Base-by-base conservation (phyloP, 495 filamentous ascomycete species). In the Pyrenula massariospora region DNA sequence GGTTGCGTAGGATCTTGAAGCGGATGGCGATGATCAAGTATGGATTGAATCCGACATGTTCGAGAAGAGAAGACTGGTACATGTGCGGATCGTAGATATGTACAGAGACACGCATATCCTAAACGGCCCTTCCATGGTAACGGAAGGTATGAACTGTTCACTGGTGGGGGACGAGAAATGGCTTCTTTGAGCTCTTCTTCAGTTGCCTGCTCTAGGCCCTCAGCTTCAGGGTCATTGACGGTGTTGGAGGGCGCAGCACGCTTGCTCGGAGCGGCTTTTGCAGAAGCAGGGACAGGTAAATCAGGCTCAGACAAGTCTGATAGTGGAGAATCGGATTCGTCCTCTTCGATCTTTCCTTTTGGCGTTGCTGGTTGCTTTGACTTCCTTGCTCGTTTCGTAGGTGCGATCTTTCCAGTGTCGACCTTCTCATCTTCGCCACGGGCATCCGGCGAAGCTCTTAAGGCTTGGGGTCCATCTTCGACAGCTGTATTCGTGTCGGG, bases 71-170 rank as follows among this genome's bases (percentile, higher is more conserved):
- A 97, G 10, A 96, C 83, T 0, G 92, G 83, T 15, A 89, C 88
- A 58, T 86, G 92, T 0, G 89, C 85, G 54, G 81, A 80, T 48
- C 93, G 87, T 2, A 98, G 81, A 67, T 98, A 96, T 0, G 91
- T 97, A 66, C 92, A 92, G 22, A 98, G 75, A 65, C 89, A 95
- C 22, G 91, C 89, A 77, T 93, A 96, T 50, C 92, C 91, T 57
- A 96, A 68, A 42, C 92, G 77, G 1, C 92, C 93, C 73, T 90
- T 93, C 92, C 92, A 96, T 0, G 89, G 92, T 15, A 96, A 69
- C 2, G 92, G 93, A 15, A 96, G 75, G 64, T 89, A 90, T 61
- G 80, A 81, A 64, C 89, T 95, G 64, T 96, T 86, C 22, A 95
- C 85, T 2, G 90, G 82, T 22, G 89, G 89, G 10, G 86, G 73